These are phyloP conservation scores for Rhodotorula diobovata DNA, from an alignment of 768 basidiomycete species.

Conservation along the genomic window DNA sequence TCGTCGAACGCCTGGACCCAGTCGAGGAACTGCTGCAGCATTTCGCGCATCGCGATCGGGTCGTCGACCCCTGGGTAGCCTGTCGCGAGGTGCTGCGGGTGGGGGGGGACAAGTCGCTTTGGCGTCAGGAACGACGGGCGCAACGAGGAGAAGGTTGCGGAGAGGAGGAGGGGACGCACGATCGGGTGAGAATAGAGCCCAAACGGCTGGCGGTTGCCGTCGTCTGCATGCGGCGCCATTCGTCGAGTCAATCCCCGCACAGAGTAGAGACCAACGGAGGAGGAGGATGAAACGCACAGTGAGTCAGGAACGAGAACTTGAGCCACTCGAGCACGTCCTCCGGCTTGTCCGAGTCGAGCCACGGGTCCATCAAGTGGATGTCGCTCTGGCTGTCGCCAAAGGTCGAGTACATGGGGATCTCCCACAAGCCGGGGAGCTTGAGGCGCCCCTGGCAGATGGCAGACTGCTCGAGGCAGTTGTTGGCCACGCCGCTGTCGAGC, in stretches of 20 bases:
- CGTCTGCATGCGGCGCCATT: too few relatives aligned
- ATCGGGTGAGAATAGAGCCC: conserved; percentile 79
- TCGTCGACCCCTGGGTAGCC: conserved; percentile 56
- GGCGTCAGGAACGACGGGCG: background rate
- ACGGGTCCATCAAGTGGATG: conserved; percentile 73
- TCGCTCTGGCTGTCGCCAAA: background rate
- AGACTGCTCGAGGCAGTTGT: conserved; percentile 61
- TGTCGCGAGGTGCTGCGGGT: conserved; percentile 51
- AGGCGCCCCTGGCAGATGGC: conserved; percentile 65
- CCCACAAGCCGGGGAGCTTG: conserved; percentile 72
- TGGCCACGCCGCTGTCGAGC: conserved; percentile 72
- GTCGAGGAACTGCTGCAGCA: conserved; percentile 75
- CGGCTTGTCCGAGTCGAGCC: conserved; percentile 52
- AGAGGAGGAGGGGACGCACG: background rate
- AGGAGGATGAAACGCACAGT: conserved; percentile 50
- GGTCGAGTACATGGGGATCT: conserved; percentile 59
- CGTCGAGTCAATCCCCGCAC: too few relatives aligned
- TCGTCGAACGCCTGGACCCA: conserved; percentile 71
- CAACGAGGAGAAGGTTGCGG: background rate
- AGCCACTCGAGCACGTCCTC: conserved; percentile 56
- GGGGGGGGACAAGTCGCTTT: too few relatives aligned
- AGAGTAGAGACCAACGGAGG: background rate
- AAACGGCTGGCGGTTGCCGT: conserved; percentile 68
- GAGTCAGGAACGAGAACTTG: conserved; percentile 66
- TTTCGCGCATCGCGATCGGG: conserved; percentile 58